Percentiles rank a stretch among this genome's conserved stretches.
Conservation (phyloP, 768 basidiomycete species). For the Lentinus tigrinus region DNA sequence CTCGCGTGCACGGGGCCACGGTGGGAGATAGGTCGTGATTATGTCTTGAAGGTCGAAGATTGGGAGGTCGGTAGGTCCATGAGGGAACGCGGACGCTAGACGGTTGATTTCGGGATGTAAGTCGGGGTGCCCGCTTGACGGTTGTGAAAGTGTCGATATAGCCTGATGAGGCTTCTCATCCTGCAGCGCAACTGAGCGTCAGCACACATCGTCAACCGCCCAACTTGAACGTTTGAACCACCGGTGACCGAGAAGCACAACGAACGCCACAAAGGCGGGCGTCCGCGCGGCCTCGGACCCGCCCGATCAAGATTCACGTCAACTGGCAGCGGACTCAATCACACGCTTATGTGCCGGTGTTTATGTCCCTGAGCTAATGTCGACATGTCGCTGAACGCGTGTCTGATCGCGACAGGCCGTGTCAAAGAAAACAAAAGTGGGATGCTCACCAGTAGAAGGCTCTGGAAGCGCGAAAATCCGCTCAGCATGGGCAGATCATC, state of each 20-base stretch:
- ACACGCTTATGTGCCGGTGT: no score
- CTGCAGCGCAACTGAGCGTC: background rate
- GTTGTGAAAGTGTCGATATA: background rate
- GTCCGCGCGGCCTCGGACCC: no score
- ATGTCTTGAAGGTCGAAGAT: constrained; percentile 45
- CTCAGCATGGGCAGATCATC: background rate
- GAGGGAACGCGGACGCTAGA: constrained; percentile 47
- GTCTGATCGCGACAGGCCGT: no score
- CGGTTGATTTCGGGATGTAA: constrained; percentile 18
- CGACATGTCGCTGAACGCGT: no score
- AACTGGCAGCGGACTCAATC: no score
- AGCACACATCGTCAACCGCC: background rate
- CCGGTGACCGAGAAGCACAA: background rate
- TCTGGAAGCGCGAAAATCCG: constrained; percentile 8
- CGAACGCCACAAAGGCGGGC: no score
- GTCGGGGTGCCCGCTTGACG: background rate
- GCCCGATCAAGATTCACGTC: no score
- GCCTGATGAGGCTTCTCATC: constrained; percentile 14
- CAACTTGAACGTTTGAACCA: background rate
- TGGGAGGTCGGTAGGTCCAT: constrained; percentile 38
- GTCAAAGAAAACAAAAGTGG: no score
- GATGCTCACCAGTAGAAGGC: constrained; percentile 21
- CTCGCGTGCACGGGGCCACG: constrained; percentile 54
- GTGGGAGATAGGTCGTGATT: constrained; percentile 51
- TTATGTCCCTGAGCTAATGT: no score